Conservation (phyloP, 345 rosid genomes). For the Boechera retrofracta region DNA sequence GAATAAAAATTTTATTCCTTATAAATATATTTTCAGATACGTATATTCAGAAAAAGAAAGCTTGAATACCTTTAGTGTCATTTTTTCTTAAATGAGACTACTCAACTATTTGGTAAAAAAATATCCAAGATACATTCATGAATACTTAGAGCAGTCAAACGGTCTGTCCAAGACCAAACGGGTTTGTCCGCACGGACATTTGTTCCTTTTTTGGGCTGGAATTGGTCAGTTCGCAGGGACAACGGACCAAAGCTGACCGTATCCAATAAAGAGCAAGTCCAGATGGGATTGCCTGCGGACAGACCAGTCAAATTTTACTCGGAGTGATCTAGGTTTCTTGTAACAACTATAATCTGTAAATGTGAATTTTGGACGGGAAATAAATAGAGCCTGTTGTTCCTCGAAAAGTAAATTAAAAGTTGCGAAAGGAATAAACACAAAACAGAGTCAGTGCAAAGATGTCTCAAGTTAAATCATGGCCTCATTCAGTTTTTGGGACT, state of each 20-base stretch:
- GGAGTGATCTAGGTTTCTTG: neutral
- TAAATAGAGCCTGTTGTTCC: conserved; percentile 10
- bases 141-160: neutral
- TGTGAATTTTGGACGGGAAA: conserved; percentile 3
- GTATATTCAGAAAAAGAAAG: conserved; percentile 9
- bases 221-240: too few relatives aligned
- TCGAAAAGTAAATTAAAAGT: conserved; percentile 16
- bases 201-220: too few relatives aligned
- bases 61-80: conserved; percentile 26
- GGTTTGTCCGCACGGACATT: too few relatives aligned
- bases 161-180: too few relatives aligned
- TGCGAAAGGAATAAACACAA: conserved; percentile 13
- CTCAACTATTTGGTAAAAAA: conserved; percentile 8
- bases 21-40: conserved; percentile 16
- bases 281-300: too few relatives aligned
- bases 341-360: conserved; percentile 22
- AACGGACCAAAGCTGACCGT: too few relatives aligned
- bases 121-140: conserved; percentile 29
- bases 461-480: conserved; percentile 25
- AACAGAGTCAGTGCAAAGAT: conserved; percentile 28
- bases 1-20: neutral
- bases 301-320: neutral
- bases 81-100: conserved; percentile 24
- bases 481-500: conserved; percentile 15
- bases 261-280: too few relatives aligned